These are phyloP conservation scores for Abrus precatorius DNA, from an alignment of 306 rosid species.

Conservation along the genomic window DNA sequence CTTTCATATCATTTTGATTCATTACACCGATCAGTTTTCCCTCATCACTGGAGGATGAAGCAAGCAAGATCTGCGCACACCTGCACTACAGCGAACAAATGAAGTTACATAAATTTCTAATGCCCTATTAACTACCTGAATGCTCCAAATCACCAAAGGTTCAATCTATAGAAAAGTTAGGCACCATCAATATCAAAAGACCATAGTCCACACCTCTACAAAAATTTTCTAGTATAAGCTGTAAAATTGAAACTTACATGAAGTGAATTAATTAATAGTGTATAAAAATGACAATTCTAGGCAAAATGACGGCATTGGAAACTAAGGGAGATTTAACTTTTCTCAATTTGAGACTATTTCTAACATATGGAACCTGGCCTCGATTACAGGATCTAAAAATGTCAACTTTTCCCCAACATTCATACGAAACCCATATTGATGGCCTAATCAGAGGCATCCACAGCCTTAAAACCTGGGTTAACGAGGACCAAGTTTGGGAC, in stretches of 20 bases:
- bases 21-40: background rate
- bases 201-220: background rate
- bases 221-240: background rate
- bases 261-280: background rate
- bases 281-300: constrained; percentile 2
- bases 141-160: too few relatives aligned
- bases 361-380: constrained; percentile 1
- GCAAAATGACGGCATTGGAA: constrained; percentile 35
- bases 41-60: background rate
- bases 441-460: background rate
- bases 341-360: constrained; percentile 8
- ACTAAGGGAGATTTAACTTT: constrained; percentile 2
- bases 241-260: constrained; percentile 27
- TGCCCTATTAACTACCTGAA: background rate
- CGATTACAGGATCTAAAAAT: constrained; percentile 2
- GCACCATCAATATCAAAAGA: background rate
- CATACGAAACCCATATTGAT: constrained; percentile 22
- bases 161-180: too few relatives aligned
- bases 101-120: constrained; percentile 10
- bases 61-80: background rate
- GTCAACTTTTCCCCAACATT: background rate
- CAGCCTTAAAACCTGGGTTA: constrained; percentile 40
- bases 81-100: background rate
- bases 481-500: constrained; percentile 77
- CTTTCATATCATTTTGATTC: background rate